Evolutionary conservation across 257 asterid genomes (phyloP), one percentile per base, ranked within the genome.

Genomic region (Capsicum chinense): DNA sequence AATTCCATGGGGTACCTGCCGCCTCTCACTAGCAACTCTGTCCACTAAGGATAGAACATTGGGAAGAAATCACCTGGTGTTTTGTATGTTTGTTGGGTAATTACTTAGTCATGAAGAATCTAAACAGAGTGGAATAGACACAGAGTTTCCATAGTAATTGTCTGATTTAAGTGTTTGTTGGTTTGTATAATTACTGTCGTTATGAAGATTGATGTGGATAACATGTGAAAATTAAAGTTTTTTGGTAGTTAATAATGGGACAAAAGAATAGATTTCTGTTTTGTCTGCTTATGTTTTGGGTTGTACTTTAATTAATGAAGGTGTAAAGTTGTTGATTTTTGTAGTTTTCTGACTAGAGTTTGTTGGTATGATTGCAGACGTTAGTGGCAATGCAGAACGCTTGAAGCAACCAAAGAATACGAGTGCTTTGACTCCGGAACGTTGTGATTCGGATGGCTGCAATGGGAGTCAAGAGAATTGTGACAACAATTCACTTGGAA

Each of bases 401-500:
- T 83, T 78, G 83, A 50, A 85, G 83, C 86, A 84, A 83, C 90
- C 79, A 48, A 84, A 68, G 50, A 48, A 83, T 57, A 52, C 19
- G 54, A 84, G 85, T 50, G 94, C 56, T 85, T 88, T 89, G 57
- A 56, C 89, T 78, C 88, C 84, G 14, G 70, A 57, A 81, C 83
- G 17, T 10, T 14, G 85, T 66, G 91, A 84, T 79, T 76, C 33
- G 56, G 86, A 86, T 67, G 88, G 83, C 52, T 83, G 87, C 50
- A 83, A 84, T 79, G 92, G 88, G 50, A 89, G 85, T 79, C 87
- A 69, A 15, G 90, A 88, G 37, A 86, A 84, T 80, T 89, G 90
- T 79, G 91, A 88, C 62, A 78, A 89, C 69, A 87, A 84, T 86
- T 92, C 95, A 4, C 56, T 79, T 81, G 93, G 89, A 79, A 90